Percentiles rank a stretch among this genome's conserved stretches.
Conservation (phyloP, 805 yeast genomes). For the Metschnikowia lunata region DNA sequence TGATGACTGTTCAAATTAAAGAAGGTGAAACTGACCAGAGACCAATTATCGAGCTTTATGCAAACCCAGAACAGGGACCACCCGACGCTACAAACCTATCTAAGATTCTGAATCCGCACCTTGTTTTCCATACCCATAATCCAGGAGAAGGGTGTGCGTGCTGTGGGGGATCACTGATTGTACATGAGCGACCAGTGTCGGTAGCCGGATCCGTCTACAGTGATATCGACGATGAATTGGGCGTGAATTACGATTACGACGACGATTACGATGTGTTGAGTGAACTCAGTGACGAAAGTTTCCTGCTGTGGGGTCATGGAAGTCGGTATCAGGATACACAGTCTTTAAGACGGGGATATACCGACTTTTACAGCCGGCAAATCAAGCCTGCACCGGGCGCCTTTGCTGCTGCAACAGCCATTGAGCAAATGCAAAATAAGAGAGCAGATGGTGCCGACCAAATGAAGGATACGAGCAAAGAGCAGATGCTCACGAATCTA, state of each 20-base stretch:
- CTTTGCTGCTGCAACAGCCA: conserved; percentile 27
- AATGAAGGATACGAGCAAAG: conserved; percentile 24
- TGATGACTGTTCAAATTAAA: conserved; percentile 7
- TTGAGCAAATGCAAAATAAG: conserved; percentile 49
- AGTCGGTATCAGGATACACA: neutral
- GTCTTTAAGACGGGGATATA: neutral
- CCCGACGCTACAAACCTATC: neutral
- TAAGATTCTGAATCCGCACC: neutral
- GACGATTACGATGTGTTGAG: conserved; percentile 22
- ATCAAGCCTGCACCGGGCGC: conserved; percentile 52
- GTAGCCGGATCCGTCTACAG: conserved; percentile 58
- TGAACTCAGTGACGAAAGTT: conserved; percentile 28
- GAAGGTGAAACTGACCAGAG: neutral
- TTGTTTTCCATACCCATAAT: neutral
- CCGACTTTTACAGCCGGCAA: conserved; percentile 28
- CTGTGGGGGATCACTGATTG: conserved; percentile 47
- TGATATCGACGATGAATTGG: conserved; percentile 31
- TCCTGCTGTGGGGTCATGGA: neutral
- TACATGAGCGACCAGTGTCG: conserved; percentile 62
- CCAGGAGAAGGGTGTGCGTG: conserved; percentile 47
- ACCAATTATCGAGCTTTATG: neutral
- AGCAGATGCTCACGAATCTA: conserved; percentile 34
- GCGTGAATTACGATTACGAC: neutral
- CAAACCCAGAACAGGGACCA: neutral
- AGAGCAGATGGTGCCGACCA: conserved; percentile 12